A percentile compares a stretch with the other conserved stretches of the same genome.
phyloP scores from a whole-genome alignment of 257 asterid species.

The Solanum medicagineum region DNA sequence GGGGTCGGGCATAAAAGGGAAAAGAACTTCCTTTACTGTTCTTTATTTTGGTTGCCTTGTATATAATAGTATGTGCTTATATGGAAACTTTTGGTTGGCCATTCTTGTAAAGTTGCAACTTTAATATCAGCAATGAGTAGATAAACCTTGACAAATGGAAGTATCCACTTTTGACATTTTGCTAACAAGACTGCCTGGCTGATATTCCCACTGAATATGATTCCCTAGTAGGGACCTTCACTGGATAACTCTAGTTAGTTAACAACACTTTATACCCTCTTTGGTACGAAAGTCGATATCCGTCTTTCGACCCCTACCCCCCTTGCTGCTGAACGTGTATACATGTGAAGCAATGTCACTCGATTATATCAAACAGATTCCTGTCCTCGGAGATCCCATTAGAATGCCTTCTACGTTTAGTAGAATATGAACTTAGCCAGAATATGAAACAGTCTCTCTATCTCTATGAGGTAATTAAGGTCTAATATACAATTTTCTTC shows the following conservation, averaged over 20 bases:
- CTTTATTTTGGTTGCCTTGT: neutral
- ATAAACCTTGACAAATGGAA: neutral
- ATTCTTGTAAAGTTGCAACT: slow-evolving; percentile 4
- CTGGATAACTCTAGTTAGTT: neutral
- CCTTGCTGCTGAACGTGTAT: neutral
- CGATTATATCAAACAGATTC: neutral
- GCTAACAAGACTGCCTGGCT: neutral
- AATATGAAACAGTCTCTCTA: too few species aligned
- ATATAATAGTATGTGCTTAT: neutral
- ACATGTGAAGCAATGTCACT: neutral
- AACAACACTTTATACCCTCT: neutral
- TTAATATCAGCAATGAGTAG: slow-evolving; percentile 4
- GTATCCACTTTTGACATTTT: neutral
- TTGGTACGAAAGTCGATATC: neutral
- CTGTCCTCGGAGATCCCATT: neutral
- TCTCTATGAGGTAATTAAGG: too few species aligned
- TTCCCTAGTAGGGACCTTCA: neutral
- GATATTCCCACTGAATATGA: neutral
- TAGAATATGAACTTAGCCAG: neutral
- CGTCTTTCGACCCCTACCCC: neutral
- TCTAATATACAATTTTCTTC: neutral
- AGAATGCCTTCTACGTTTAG: neutral
- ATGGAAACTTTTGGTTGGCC: neutral
- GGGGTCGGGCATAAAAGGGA: neutral
- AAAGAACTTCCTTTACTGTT: neutral